Evolutionary conservation across 2,329 filamentous ascomycete species (phyloP).

Genomic region (Plectosphaerella cucumerina): DNA sequence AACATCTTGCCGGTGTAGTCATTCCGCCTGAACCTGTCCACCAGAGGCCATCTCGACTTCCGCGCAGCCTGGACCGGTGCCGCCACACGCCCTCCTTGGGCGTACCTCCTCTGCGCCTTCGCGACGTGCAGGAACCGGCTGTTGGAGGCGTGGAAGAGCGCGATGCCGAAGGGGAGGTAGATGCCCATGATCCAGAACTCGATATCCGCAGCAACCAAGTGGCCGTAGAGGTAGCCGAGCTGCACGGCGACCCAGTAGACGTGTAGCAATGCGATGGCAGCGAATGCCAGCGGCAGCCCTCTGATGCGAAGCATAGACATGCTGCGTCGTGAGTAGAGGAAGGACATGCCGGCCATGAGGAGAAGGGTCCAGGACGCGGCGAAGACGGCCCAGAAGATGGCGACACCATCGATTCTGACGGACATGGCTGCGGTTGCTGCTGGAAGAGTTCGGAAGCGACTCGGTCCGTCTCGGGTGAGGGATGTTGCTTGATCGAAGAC

Average conservation of each 20-base stretch:
- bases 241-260: constrained; percentile 37
- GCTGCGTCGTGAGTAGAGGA: constrained; percentile 33
- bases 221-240: constrained; percentile 32
- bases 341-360: constrained; percentile 33
- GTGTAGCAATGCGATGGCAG: constrained; percentile 33
- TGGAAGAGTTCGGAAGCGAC: no score
- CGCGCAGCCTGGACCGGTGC: constrained; percentile 6
- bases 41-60: constrained; percentile 17
- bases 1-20: constrained; percentile 47
- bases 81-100: constrained; percentile 8
- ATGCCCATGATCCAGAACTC: constrained; percentile 67
- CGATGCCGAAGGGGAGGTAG: constrained; percentile 61
- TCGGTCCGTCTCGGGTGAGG: no score
- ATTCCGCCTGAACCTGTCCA: constrained; percentile 31
- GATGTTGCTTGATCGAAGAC: no score
- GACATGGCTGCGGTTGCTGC: not conserved
- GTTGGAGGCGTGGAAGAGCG: constrained; percentile 62
- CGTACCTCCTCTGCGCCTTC: constrained; percentile 5
- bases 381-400: constrained; percentile 36
- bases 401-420: constrained; percentile 26
- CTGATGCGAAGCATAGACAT: constrained; percentile 36
- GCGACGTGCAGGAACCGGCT: constrained; percentile 39
- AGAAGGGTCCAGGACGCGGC: constrained; percentile 32
- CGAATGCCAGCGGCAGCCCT: constrained; percentile 16
- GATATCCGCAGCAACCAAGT: constrained; percentile 42